Conservation (phyloP, 2,329 filamentous ascomycete species). For the Blastomyces silverae region DNA sequence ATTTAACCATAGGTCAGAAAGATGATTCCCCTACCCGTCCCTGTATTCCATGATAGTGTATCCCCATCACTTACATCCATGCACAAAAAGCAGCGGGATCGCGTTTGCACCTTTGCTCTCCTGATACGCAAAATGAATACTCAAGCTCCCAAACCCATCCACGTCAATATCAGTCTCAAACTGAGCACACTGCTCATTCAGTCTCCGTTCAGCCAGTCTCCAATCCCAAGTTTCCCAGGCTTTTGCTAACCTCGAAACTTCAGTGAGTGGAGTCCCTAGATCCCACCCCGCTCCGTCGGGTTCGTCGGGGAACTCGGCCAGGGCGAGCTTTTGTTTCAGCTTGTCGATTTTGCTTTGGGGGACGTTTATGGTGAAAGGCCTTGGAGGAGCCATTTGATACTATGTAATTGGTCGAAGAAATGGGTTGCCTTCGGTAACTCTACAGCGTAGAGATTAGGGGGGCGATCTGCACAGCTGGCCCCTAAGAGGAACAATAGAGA, state of each 20-base stretch:
- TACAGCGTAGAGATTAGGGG: too few relatives aligned
- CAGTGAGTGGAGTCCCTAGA: slow-evolving; percentile 54
- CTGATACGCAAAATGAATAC: slow-evolving; percentile 60
- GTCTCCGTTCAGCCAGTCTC: slow-evolving; percentile 51
- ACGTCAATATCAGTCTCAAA: slow-evolving; percentile 49
- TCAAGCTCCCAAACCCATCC: slow-evolving; percentile 53
- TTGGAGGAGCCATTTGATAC: slow-evolving; percentile 3
- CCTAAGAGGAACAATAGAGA: too few relatives aligned
- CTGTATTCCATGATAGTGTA: background rate
- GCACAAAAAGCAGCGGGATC: slow-evolving; percentile 61
- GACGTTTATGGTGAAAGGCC: slow-evolving; percentile 47
- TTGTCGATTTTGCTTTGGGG: slow-evolving; percentile 47
- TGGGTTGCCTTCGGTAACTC: too few relatives aligned
- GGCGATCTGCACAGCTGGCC: background rate
- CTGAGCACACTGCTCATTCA: slow-evolving; percentile 56
- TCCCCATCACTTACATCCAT: slow-evolving; percentile 48
- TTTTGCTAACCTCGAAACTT: slow-evolving; percentile 53
- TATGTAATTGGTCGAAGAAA: too few relatives aligned
- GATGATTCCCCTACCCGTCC: slow-evolving; percentile 20
- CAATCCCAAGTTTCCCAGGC: slow-evolving; percentile 58
- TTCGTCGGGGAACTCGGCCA: slow-evolving; percentile 53
- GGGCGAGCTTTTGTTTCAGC: slow-evolving; percentile 51
- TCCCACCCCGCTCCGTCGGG: slow-evolving; percentile 48
- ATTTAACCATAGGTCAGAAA: background rate
- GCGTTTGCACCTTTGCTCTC: slow-evolving; percentile 46